Evolutionary conservation across 371 early-diverging fungal species (phyloP), one percentile per base, ranked within the genome.

Genomic region (Chytridium lagenaria): DNA sequence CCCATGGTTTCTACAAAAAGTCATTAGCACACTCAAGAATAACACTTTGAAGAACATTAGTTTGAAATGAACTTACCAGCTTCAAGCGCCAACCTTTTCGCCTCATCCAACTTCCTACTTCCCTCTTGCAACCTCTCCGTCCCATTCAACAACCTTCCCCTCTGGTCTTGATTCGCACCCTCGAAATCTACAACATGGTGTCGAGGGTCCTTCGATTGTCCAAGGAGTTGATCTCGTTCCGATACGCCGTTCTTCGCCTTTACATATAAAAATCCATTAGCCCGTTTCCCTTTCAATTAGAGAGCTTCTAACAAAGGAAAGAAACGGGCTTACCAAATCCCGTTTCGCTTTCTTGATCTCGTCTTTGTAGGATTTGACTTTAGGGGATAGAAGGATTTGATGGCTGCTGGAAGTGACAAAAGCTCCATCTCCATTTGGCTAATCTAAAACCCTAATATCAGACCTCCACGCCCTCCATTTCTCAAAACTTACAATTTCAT

Each of bases 381-480:
- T 88, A 2, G 92, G 91, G 68, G 91, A 90, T 2, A 93, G 84
- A 50, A 90, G 90, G 49, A 83, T 39, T 91, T 89, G 26, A 85
- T 77, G 28, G 90, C 81, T 1, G 88, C 83, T 10, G 92, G 89
- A n/a, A 94, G 86, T 57, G 92, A 91, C 28, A 90, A 76, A 10
- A 94, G 84, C 78, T 96, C 97, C 85, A 95, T 88, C 75, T 96
- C 96, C 93, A 97, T 94, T 86, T 95, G 95, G 61, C 89, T 90
- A 50, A 94, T 76, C 94, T 94, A 74, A 0, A 37, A 26, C n/a
- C n/a, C 5, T 23, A 22, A 68, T 19, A 7, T 23, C 3, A n/a
- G n/a, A n/a, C n/a, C n/a, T n/a, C n/a, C n/a, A n/a, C n/a, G n/a
- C n/a, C n/a, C n/a, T n/a, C n/a, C n/a, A 51, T n/a, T 12, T 3